A percentile compares a stretch with the other conserved stretches of the same genome.
Evolutionary conservation across 805 yeast genomes (phyloP).

Genomic region (Metschnikowia kofuensis): DNA sequence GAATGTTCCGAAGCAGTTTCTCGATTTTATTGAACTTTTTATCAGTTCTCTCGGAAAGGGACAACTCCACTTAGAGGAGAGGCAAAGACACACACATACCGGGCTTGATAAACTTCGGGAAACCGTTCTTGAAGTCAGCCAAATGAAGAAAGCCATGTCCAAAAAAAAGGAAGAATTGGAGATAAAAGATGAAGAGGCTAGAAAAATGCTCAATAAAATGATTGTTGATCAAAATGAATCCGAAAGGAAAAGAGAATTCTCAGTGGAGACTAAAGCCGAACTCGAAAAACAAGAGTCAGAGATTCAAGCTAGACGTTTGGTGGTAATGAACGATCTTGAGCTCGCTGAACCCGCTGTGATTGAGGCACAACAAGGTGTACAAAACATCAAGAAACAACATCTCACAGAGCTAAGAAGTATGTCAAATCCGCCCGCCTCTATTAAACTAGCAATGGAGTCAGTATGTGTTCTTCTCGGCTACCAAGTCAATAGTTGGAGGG

Average conservation of each 20-base stretch:
- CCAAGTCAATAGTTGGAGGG: conserved; percentile 67
- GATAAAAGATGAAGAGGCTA: conserved; percentile 65
- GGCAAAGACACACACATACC: conserved; percentile 65
- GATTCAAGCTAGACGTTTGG: conserved; percentile 49
- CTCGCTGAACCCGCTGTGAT: conserved; percentile 79
- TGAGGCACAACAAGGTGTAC: conserved; percentile 88
- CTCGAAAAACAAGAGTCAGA: conserved; percentile 64
- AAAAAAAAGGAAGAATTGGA: conserved; percentile 49
- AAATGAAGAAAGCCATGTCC: conserved; percentile 52
- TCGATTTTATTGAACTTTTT: conserved; percentile 50
- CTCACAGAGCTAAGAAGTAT: conserved; percentile 85
- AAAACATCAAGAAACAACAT: conserved; percentile 88
- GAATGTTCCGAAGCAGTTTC: conserved; percentile 53
- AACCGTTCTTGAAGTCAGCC: conserved; percentile 69
- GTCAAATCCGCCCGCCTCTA: conserved; percentile 87
- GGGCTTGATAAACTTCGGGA: conserved; percentile 78
- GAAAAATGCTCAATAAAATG: conserved; percentile 68
- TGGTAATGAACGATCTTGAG: conserved; percentile 63
- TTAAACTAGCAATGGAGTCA: conserved; percentile 80
- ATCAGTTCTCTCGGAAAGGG: conserved; percentile 38
- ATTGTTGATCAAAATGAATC: conserved; percentile 86
- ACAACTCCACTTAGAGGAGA: conserved; percentile 52
- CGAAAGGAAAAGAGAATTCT: conserved; percentile 84
- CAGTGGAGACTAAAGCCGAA: conserved; percentile 69
- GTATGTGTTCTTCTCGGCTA: conserved; percentile 83